These are phyloP conservation scores for Alternaria dauci DNA, from an alignment of 2,329 filamentous ascomycete genomes.

Conservation along the genomic window DNA sequence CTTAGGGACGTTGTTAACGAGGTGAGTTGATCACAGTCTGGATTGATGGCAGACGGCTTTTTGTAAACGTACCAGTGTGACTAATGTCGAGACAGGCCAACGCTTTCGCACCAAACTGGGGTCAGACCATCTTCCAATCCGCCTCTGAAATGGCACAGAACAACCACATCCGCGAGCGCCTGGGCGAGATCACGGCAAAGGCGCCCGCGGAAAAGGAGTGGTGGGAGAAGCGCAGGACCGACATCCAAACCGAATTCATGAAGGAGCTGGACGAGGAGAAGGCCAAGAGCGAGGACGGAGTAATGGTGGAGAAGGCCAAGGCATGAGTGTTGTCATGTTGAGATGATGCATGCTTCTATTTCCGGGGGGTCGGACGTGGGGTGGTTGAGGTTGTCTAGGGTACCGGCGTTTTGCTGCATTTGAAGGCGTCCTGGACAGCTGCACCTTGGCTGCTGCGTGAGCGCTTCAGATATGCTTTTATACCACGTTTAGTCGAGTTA, in stretches of 20 bases:
- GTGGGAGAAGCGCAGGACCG: conserved; percentile 86
- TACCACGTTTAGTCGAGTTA: background rate
- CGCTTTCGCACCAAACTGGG: conserved; percentile 87
- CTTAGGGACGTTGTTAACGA: conserved; percentile 92
- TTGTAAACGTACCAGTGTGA: background rate
- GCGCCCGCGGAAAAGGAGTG: conserved; percentile 80
- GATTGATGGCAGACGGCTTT: background rate
- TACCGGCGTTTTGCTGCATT: conserved; percentile 15
- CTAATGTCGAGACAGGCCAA: conserved; percentile 72
- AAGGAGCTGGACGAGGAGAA: conserved; percentile 77
- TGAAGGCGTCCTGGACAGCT: conserved; percentile 12
- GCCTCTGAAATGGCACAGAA: conserved; percentile 96
- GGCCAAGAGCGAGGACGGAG: conserved; percentile 35
- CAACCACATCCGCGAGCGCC: conserved; percentile 74
- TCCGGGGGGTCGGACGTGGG: background rate
- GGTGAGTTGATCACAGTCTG: conserved; percentile 61
- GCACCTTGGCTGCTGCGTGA: conserved; percentile 3
- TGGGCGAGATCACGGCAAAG: conserved; percentile 78
- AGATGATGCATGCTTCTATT: conserved; percentile 1
- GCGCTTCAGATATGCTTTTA: conserved; percentile 2
- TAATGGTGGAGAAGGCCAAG: conserved; percentile 24
- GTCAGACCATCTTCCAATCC: conserved; percentile 93
- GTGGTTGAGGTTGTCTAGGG: background rate
- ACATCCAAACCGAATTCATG: conserved; percentile 80
- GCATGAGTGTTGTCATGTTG: background rate